Base-by-base conservation (phyloP, 2,329 filamentous ascomycete genomes). In the Aspergillus sp. region DNA sequence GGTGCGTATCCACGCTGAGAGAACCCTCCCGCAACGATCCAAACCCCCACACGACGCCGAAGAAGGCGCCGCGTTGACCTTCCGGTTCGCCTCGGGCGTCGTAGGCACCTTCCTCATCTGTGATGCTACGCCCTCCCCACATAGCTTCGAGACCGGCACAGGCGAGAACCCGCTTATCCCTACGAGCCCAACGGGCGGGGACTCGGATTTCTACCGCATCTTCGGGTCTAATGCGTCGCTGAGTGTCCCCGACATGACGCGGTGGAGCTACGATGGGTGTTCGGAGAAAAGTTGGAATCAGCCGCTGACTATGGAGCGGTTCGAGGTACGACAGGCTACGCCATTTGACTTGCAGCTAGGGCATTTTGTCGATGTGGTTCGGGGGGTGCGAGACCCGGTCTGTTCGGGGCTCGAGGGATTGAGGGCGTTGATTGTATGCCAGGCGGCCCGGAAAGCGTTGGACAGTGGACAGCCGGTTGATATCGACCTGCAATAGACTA, bases 121-220 rank as follows among this genome's bases (percentile, higher is more conserved):
- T 7, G 79, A 82, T 56, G 69, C 70, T 5, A 67, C 71, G 0
- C 71, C 75, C 0, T 74, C 72, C 0, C 73, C 75, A 1, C 72
- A 79, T 56, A 76, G 69, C 47, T 81, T 80, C 42, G 79, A 81
- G 56, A 61, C 69, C 2, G 78, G 76, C 0, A 81, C 79, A 0
- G 78, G 78, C 2, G 79, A 82, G 61, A 82, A 81, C 48, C 75
- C 78, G 0, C 58, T 67, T 1, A 74, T 81, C 42, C 72, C 76
- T 0, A 5, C 35, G 27, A 33, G 30, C 7, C 26, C 46, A 3
- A 48, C 50, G 9, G 2, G 63, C 57, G 0, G 62, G 61, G 48
- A 72, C 71, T 51, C 56, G 9, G 61, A 63, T 35, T 73, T 78
- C 43, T 81, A 80, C 48, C 69, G 76, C 0, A 72, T 81, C n/a